Conservation (phyloP, 2,329 filamentous ascomycete species). For the Calonectria pseudoturangicola region DNA sequence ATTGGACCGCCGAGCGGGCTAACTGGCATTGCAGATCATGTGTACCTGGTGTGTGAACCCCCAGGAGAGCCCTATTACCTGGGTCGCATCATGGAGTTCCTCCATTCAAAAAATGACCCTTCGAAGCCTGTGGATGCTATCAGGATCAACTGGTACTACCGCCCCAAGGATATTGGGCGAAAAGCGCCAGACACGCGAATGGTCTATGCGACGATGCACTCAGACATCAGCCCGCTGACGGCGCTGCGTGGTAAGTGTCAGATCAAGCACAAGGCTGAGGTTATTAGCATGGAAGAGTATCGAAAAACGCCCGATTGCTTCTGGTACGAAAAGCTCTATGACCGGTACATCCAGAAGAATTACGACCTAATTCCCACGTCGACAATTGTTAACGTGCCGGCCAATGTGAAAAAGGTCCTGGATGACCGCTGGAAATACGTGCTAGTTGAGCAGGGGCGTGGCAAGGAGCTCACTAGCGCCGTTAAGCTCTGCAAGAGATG, state of each 20-base stretch:
- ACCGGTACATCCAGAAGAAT: constrained; percentile 97
- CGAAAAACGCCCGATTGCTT: constrained; percentile 91
- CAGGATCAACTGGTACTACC: constrained; percentile 98
- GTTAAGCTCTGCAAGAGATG: constrained; percentile 98
- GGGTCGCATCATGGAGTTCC: constrained; percentile 98
- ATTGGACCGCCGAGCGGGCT: constrained; percentile 52
- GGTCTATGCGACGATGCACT: constrained; percentile 98
- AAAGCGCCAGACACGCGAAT: constrained; percentile 93
- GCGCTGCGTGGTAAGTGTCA: constrained; percentile 95
- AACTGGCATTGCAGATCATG: constrained; percentile 76
- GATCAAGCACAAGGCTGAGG: constrained; percentile 91
- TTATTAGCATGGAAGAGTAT: constrained; percentile 87
- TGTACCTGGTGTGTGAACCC: constrained; percentile 97
- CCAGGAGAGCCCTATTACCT: constrained; percentile 98
- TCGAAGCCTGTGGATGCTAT: constrained; percentile 87
- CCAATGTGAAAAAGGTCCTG: constrained; percentile 94
- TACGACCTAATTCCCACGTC: constrained; percentile 97
- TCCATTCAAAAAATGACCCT: constrained; percentile 85
- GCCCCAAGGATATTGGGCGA: constrained; percentile 95
- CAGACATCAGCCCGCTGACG: constrained; percentile 93
- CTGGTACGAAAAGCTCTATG: constrained; percentile 98
- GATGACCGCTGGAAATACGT: constrained; percentile 98
- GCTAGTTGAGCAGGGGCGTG: constrained; percentile 92
- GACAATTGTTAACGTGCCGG: constrained; percentile 96
- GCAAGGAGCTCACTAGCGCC: constrained; percentile 95